Percentiles rank a stretch among this genome's conserved stretches.
phyloP scores from a whole-genome alignment of 371 early-diverging fungal species.

The Saksenaea oblongispora region DNA sequence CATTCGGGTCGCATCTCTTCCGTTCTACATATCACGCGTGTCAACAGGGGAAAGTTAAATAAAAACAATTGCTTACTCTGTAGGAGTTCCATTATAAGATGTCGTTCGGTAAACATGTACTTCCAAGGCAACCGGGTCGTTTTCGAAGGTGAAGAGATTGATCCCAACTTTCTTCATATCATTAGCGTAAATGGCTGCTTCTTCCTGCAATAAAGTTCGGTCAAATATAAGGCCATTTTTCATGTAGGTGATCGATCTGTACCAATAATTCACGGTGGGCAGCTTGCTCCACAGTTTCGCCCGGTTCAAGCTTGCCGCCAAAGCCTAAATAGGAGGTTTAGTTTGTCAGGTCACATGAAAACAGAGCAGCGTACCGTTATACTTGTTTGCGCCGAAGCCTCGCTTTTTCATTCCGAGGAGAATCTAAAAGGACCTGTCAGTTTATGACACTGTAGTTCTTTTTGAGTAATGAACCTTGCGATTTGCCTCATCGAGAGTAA shows the following conservation, averaged over 20 bases:
- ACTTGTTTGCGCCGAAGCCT: slow-evolving; percentile 68
- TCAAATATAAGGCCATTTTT: background rate
- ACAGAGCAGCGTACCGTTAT: slow-evolving; percentile 52
- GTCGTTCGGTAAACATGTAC: slow-evolving; percentile 57
- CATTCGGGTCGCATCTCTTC: slow-evolving; percentile 69
- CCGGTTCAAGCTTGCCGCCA: slow-evolving; percentile 73
- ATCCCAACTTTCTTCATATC: slow-evolving; percentile 53
- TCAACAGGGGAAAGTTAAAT: background rate
- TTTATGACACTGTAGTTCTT: background rate
- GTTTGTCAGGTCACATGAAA: background rate
- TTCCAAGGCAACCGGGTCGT: slow-evolving; percentile 54
- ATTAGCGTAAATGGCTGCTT: slow-evolving; percentile 54
- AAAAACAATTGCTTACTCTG: slow-evolving; percentile 49
- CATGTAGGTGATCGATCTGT: background rate
- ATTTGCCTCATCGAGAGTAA: slow-evolving; percentile 25
- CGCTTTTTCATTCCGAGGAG: slow-evolving; percentile 78
- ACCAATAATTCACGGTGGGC: slow-evolving; percentile 68
- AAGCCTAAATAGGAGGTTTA: slow-evolving; percentile 41
- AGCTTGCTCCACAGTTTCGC: slow-evolving; percentile 64
- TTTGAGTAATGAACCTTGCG: slow-evolving; percentile 14
- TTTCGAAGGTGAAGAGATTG: slow-evolving; percentile 58
- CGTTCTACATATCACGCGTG: slow-evolving; percentile 29
- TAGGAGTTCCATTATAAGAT: slow-evolving; percentile 48
- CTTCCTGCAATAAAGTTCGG: slow-evolving; percentile 43
- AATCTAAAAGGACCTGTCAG: slow-evolving; percentile 26